These are phyloP conservation scores for Rhizopus microsporus DNA, from an alignment of 371 early-diverging fungal species.

Conservation along the genomic window DNA sequence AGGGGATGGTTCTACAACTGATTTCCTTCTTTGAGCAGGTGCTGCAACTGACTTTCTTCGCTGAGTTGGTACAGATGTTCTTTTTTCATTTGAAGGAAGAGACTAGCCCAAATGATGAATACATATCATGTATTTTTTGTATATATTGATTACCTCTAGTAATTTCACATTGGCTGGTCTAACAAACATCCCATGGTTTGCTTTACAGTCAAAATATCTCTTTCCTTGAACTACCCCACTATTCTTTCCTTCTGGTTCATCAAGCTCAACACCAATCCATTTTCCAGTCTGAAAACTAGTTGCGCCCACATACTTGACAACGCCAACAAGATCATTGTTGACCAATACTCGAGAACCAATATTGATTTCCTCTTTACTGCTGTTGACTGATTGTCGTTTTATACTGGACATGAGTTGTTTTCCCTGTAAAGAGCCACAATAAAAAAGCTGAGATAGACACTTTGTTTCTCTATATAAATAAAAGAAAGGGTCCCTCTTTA, in stretches of 20 bases:
- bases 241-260: slow-evolving; percentile 70
- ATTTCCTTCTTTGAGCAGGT: slow-evolving; percentile 17
- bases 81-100: background rate
- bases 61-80: background rate
- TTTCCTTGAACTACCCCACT: slow-evolving; percentile 69
- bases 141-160: background rate
- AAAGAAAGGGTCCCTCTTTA: too few species aligned
- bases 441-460: background rate
- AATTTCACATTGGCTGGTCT: slow-evolving; percentile 59
- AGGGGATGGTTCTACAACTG: slow-evolving; percentile 5
- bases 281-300: slow-evolving; percentile 68
- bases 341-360: slow-evolving; percentile 59
- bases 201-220: slow-evolving; percentile 75
- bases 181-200: slow-evolving; percentile 75
- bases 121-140: background rate
- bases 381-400: slow-evolving; percentile 16
- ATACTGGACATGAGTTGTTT: slow-evolving; percentile 1
- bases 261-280: slow-evolving; percentile 78
- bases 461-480: too few species aligned
- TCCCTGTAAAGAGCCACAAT: background rate
- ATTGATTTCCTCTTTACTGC: slow-evolving; percentile 28
- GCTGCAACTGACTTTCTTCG: slow-evolving; percentile 19
- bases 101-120: background rate
- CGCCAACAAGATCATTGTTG: slow-evolving; percentile 56
- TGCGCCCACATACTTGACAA: slow-evolving; percentile 61